Percentiles rank a stretch among this genome's conserved stretches.
These are phyloP conservation scores for Mycena vulgaris DNA, from an alignment of 768 basidiomycete genomes.

Conservation along the genomic window DNA sequence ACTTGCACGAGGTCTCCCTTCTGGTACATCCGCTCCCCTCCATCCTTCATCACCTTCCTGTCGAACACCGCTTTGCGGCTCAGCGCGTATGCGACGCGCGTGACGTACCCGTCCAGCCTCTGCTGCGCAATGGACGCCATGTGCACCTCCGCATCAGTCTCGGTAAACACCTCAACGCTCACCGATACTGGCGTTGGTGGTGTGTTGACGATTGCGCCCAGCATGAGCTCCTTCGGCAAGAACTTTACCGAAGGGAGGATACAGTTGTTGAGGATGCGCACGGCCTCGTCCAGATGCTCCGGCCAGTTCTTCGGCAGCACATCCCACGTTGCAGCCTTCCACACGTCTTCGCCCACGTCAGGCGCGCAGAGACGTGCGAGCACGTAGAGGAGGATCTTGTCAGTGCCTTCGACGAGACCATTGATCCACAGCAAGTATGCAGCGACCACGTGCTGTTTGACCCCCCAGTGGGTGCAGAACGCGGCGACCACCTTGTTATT, in stretches of 20 bases:
- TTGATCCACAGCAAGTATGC: slow-evolving; percentile 47
- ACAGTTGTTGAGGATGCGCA: too few relatives aligned
- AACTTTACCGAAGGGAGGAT: too few relatives aligned
- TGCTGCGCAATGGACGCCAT: too few relatives aligned
- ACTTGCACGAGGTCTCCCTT: background rate
- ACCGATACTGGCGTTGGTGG: too few relatives aligned
- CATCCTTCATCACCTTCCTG: background rate
- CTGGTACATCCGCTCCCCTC: background rate
- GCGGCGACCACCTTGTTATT: slow-evolving; percentile 5
- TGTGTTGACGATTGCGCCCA: too few relatives aligned
- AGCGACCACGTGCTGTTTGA: slow-evolving; percentile 28
- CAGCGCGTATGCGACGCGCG: too few relatives aligned
- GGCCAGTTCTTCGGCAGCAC: slow-evolving; percentile 40
- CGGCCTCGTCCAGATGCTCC: slow-evolving; percentile 20
- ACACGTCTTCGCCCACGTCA: slow-evolving; percentile 31
- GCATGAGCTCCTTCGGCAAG: too few relatives aligned
- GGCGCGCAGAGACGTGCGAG: slow-evolving; percentile 39
- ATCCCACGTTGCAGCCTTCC: background rate
- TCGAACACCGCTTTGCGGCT: too few relatives aligned
- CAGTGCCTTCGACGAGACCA: too few relatives aligned
- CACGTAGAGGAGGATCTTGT: slow-evolving; percentile 36
- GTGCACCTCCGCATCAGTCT: too few relatives aligned
- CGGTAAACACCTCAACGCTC: too few relatives aligned
- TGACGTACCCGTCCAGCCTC: too few relatives aligned
- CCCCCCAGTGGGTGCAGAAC: slow-evolving; percentile 23